Conservation (phyloP, 331 rosid genomes). For the Spiraea crenata region DNA sequence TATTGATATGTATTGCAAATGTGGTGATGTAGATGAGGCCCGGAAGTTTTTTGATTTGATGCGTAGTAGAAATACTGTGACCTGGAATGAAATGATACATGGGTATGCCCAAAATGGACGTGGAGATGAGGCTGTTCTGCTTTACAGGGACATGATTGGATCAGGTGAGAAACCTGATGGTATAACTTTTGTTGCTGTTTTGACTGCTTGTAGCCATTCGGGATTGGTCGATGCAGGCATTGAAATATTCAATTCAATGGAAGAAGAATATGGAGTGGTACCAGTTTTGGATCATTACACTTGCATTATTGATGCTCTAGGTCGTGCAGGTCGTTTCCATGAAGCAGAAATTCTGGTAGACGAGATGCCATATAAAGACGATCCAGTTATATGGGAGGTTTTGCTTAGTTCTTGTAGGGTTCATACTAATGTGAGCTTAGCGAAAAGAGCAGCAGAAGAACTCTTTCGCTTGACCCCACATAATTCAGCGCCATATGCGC, state of each 20-base stretch:
- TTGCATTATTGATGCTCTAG: slow-evolving; percentile 65
- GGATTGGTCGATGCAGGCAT: slow-evolving; percentile 69
- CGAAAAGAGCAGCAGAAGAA: slow-evolving; percentile 67
- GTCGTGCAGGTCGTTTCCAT: slow-evolving; percentile 65
- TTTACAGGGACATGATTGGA: slow-evolving; percentile 60
- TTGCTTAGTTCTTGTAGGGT: slow-evolving; percentile 76
- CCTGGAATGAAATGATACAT: slow-evolving; percentile 83
- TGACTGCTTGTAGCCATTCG: slow-evolving; percentile 82
- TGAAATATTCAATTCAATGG: slow-evolving; percentile 65
- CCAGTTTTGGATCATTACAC: slow-evolving; percentile 70
- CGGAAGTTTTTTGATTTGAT: slow-evolving; percentile 44
- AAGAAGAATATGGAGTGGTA: slow-evolving; percentile 41
- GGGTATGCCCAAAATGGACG: slow-evolving; percentile 79
- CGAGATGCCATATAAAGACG: slow-evolving; percentile 63
- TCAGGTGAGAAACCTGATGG: slow-evolving; percentile 58
- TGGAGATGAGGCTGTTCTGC: slow-evolving; percentile 63
- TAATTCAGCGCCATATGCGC: slow-evolving; percentile 63
- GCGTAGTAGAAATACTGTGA: slow-evolving; percentile 53
- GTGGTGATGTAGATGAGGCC: slow-evolving; percentile 59
- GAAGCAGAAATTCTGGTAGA: slow-evolving; percentile 65
- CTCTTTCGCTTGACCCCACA: slow-evolving; percentile 58
- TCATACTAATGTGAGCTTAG: slow-evolving; percentile 60
- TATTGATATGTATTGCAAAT: slow-evolving; percentile 71
- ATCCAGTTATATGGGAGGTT: slow-evolving; percentile 79
- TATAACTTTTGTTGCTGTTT: slow-evolving; percentile 58